A percentile compares a stretch with the other conserved stretches of the same genome.
phyloP scores from a whole-genome alignment of 805 yeast genomes.

The Ogataea trehalophila region DNA sequence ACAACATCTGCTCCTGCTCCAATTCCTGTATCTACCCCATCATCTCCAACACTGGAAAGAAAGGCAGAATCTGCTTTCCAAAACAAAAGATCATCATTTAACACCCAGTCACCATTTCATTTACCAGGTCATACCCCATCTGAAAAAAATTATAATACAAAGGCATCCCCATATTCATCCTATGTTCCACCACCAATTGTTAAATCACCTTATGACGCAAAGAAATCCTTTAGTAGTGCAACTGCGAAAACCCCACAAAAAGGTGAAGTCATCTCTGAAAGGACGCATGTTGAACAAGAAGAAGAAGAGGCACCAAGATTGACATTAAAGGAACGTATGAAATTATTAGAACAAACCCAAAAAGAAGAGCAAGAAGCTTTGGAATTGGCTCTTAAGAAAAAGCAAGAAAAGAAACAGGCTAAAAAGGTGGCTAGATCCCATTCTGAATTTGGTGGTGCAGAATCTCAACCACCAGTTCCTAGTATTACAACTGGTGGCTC shows the following conservation, averaged over 20 bases:
- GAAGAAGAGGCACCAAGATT: constrained; percentile 66
- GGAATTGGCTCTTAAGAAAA: constrained; percentile 54
- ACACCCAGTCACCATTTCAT: constrained; percentile 37
- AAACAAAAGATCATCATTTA: constrained; percentile 47
- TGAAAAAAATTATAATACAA: constrained; percentile 44
- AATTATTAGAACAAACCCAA: constrained; percentile 75
- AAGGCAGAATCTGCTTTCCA: constrained; percentile 30
- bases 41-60: not conserved
- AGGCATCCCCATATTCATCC: constrained; percentile 52
- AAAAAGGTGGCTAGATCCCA: constrained; percentile 17
- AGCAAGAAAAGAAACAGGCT: constrained; percentile 46
- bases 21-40: not conserved
- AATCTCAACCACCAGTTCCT: constrained; percentile 1
- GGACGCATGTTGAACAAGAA: constrained; percentile 27
- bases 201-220: constrained; percentile 24
- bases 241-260: constrained; percentile 12
- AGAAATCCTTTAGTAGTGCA: not conserved
- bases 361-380: constrained; percentile 67
- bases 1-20: not conserved
- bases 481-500: constrained; percentile 12
- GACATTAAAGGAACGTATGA: constrained; percentile 83
- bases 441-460: constrained; percentile 1
- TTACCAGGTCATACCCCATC: constrained; percentile 29
- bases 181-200: constrained; percentile 45
- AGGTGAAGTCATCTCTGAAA: constrained; percentile 21